Base-by-base conservation (phyloP, 2,329 filamentous ascomycete species). In the Pseudogymnoascus pannorum region DNA sequence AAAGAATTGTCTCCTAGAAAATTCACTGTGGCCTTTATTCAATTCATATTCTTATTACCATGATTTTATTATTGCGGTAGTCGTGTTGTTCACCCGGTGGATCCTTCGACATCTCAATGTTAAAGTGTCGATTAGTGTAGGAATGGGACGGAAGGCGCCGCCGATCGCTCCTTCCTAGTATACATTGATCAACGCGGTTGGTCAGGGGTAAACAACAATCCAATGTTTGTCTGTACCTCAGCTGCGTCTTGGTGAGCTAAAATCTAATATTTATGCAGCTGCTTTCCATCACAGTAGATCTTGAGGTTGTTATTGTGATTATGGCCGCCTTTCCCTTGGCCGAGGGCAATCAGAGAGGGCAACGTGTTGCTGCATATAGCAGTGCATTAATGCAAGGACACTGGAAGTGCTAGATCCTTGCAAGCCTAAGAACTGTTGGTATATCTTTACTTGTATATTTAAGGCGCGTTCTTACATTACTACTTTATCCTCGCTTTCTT, bases 241-340 rank as follows among this genome's bases (percentile, higher is more conserved):
- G 44, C 44, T 54, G 44, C n/a, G 24, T 54, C 44, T 12, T 16
- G 44, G 24, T 29, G n/a, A 31, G 24, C 44, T 18, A 31, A 54
- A 54, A 54, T 29, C 24, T 54, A 54, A 54, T 54, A 31, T 54
- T 54, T 29, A 54, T 48, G 44, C 44, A 29, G n/a, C n/a, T 54
- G 24, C 24, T 29, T 7, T 29, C 7, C 2, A 16, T 51, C 44
- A 11, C 6, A 9, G 44, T 4, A n/a, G n/a, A 16, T 51, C 7
- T 44, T 12, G 11, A n/a, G n/a, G n/a, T n/a, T n/a, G n/a, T n/a
- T n/a, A n/a, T n/a, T n/a, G n/a, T n/a, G n/a, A n/a, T n/a, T n/a
- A n/a, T n/a, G n/a, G n/a, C n/a, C n/a, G n/a, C n/a, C n/a, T n/a
- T n/a, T n/a, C n/a, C n/a, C n/a, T n/a, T n/a, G n/a, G n/a, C n/a